These are phyloP conservation scores for Trifolium fragiferum DNA, from an alignment of 306 rosid genomes.

Conservation along the genomic window DNA sequence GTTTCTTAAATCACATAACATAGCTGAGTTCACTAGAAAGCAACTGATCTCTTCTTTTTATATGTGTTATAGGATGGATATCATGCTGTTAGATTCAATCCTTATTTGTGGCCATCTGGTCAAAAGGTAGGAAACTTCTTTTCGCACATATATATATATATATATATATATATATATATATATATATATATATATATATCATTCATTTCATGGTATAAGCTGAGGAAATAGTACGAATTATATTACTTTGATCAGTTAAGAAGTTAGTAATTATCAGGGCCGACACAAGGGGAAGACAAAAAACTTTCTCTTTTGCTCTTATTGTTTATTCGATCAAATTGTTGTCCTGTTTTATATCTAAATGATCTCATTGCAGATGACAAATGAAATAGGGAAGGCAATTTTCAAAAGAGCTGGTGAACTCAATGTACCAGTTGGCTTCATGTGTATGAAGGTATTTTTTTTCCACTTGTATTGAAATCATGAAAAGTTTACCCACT, in stretches of 20 bases:
- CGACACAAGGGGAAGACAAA: not conserved
- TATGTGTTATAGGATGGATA: slow-evolving; percentile 72
- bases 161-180: too few species aligned
- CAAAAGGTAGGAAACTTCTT: slow-evolving; percentile 58
- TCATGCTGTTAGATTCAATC: slow-evolving; percentile 86
- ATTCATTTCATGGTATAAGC: not conserved
- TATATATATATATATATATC: too few species aligned
- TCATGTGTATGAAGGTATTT: slow-evolving; percentile 88
- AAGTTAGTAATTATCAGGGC: not conserved
- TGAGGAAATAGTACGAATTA: not conserved
- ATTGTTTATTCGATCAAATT: not conserved
- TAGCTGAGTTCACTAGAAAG: not conserved
- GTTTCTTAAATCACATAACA: not conserved
- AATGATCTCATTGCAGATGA: slow-evolving; percentile 65
- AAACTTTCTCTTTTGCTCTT: too few species aligned
- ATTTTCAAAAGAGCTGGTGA: slow-evolving; percentile 81
- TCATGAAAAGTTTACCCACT: not conserved
- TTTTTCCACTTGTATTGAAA: not conserved
- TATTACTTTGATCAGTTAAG: not conserved
- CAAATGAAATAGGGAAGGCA: slow-evolving; percentile 80
- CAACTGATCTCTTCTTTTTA: slow-evolving; percentile 39
- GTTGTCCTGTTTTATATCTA: not conserved
- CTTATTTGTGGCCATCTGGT: slow-evolving; percentile 88
- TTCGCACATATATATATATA: not conserved
- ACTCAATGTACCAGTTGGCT: slow-evolving; percentile 80